Conservation (phyloP, 1,284 basidiomycete species). For the Sutorius eximius region DNA sequence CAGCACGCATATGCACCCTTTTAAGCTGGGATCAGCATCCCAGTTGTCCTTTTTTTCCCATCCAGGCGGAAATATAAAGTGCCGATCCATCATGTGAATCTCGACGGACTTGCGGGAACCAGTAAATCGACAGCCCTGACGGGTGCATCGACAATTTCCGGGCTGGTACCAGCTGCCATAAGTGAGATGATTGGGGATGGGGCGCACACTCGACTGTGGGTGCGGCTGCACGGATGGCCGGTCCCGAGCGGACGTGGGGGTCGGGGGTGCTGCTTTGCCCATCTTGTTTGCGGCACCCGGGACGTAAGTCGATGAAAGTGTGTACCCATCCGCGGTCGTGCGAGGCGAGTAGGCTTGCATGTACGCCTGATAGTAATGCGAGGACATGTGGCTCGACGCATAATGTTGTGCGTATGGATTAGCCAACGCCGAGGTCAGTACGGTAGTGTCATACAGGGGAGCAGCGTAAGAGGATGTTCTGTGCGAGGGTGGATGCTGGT, state of each 20-base stretch:
- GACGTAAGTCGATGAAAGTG: conserved; percentile 51
- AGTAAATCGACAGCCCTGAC: conserved; percentile 69
- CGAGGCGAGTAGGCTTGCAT: conserved; percentile 37
- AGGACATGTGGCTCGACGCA: conserved; percentile 34
- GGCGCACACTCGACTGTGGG: conserved; percentile 6
- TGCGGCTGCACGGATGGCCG: conserved; percentile 4
- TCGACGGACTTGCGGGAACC: conserved; percentile 77
- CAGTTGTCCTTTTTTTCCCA: conserved; percentile 72
- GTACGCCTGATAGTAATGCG: conserved; percentile 66
- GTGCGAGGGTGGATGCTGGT: conserved; percentile 13
- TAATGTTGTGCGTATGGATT: conserved; percentile 42
- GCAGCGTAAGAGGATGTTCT: conserved; percentile 7
- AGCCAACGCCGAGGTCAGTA: conserved; percentile 36
- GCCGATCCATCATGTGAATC: conserved; percentile 88
- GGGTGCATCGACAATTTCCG: conserved; percentile 62
- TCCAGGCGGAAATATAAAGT: conserved; percentile 78
- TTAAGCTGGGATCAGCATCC: conserved; percentile 76
- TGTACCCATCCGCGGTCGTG: conserved; percentile 54
- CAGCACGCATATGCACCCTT: conserved; percentile 48
- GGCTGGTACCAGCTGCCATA: conserved; percentile 56
- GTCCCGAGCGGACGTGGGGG: not conserved
- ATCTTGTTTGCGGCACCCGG: conserved; percentile 21
- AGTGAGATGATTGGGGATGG: conserved; percentile 22
- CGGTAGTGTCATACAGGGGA: conserved; percentile 24
- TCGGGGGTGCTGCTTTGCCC: conserved; percentile 11